phyloP scores from a whole-genome alignment of 768 basidiomycete genomes.

The Amanita pallidorosea region DNA sequence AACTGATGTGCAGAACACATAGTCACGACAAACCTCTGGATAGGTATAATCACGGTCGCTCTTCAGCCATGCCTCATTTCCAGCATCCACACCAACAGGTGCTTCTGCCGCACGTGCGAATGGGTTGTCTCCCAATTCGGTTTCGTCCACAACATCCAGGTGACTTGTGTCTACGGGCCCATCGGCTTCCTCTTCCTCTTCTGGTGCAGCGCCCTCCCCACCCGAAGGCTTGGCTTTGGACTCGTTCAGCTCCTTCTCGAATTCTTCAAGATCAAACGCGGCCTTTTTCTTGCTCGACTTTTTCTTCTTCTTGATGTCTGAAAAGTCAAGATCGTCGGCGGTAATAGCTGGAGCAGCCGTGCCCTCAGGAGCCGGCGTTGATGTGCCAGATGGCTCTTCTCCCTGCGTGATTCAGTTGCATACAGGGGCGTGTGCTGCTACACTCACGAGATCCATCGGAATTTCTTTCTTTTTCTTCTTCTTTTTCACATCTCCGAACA shows the following conservation, averaged over 20 bases:
- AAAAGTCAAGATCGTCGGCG: slow-evolving; percentile 83
- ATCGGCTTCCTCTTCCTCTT: slow-evolving; percentile 32
- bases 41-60: slow-evolving; percentile 97
- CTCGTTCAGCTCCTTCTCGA: slow-evolving; percentile 83
- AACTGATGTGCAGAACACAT: slow-evolving; percentile 1
- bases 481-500: slow-evolving; percentile 87
- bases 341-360: slow-evolving; percentile 30
- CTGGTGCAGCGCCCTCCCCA: slow-evolving; percentile 39
- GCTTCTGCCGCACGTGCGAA: slow-evolving; percentile 53
- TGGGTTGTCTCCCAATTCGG: slow-evolving; percentile 82
- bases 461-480: slow-evolving; percentile 93
- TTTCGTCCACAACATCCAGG: slow-evolving; percentile 63
- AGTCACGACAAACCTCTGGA: slow-evolving; percentile 54
- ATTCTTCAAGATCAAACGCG: slow-evolving; percentile 82
- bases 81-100: slow-evolving; percentile 56
- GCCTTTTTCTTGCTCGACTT: slow-evolving; percentile 82
- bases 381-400: slow-evolving; percentile 50
- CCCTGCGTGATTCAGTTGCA: slow-evolving; percentile 26
- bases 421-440: not conserved
- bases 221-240: slow-evolving; percentile 50
- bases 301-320: slow-evolving; percentile 96
- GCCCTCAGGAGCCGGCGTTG: slow-evolving; percentile 41
- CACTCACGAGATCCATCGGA: slow-evolving; percentile 66
- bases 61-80: slow-evolving; percentile 82
- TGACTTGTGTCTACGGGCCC: slow-evolving; percentile 53